Conservation (phyloP, 1,284 basidiomycete genomes). For the Tylopilus orsonianus region DNA sequence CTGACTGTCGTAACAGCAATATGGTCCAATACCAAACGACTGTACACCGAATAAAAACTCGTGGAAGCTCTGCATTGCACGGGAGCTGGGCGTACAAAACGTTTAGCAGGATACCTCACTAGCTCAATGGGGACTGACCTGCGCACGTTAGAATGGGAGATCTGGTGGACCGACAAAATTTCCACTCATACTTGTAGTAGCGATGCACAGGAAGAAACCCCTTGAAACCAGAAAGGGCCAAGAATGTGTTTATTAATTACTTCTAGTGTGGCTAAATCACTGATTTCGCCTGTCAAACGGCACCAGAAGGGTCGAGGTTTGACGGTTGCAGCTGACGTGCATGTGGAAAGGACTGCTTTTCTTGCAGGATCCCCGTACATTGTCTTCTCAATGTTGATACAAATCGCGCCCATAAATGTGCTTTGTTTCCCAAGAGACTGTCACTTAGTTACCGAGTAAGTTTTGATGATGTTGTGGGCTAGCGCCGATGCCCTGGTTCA, state of each 20-base stretch:
- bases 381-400: too few species aligned
- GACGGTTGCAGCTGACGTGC: too few species aligned
- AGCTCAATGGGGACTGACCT: slow-evolving; percentile 13
- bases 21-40: background rate
- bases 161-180: background rate
- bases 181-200: slow-evolving; percentile 9
- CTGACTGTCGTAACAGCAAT: slow-evolving; percentile 23
- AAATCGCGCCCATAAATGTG: too few species aligned
- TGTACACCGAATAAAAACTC: background rate
- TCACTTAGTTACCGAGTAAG: too few species aligned
- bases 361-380: too few species aligned
- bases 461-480: too few species aligned
- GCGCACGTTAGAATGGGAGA: background rate
- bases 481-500: too few species aligned
- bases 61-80: slow-evolving; percentile 2
- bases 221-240: background rate
- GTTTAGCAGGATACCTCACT: background rate
- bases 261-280: too few species aligned
- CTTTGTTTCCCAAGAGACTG: too few species aligned
- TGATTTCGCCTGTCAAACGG: background rate
- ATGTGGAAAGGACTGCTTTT: too few species aligned
- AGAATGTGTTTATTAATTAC: background rate
- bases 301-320: too few species aligned
- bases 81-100: background rate
- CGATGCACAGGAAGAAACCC: background rate